Base-by-base conservation (phyloP, 164 flowering plant genomes). In the Vitis rotundifolia region DNA sequence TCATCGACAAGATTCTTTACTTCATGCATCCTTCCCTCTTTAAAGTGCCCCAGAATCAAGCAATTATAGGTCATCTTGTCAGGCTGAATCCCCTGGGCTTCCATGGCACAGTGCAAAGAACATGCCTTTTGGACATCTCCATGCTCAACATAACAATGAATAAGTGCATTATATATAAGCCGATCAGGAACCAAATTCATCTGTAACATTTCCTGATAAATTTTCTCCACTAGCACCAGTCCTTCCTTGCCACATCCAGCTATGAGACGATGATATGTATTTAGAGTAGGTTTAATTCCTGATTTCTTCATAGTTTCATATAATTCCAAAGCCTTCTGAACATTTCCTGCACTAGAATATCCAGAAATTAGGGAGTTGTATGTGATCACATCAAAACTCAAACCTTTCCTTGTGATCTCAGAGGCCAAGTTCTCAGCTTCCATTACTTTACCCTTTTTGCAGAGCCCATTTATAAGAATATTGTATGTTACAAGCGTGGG, bases 401-500 rank as follows among this genome's bases (percentile, higher is more conserved):
- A 59, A 69, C 93, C 90, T 63, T 70, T 78, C 9, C 55, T 68
- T n/a, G 61, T 71, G 18, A 88, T 78, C 62, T 71, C 67, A 44
- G n/a, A 0, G 37, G 69, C 78, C 69, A 85, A 71, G 19, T 87
- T 84, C 75, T 89, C 91, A 19, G 95, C 94, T 79, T 86, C 91
- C 3, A 18, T 16, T 44, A 80, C 14, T 63, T 56, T 82, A 9
- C 86, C 88, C 56, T 77, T 79, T 75, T 74, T 83, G 78, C 91
- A 85, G 22, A 86, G 79, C 50, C 90, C 90, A 62, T 88, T 66
- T 55, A 90, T 84, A 11, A 93, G 86, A 55, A 86, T 50, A 73
- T 93, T 89, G 74, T 86, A 90, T 11, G 97, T 91, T n/a, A 87
- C 87, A 16, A 93, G 59, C 11, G 84, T 86, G 44, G 90, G 91